phyloP scores from a whole-genome alignment of 805 yeast species.

The Suhomyces sp. region DNA sequence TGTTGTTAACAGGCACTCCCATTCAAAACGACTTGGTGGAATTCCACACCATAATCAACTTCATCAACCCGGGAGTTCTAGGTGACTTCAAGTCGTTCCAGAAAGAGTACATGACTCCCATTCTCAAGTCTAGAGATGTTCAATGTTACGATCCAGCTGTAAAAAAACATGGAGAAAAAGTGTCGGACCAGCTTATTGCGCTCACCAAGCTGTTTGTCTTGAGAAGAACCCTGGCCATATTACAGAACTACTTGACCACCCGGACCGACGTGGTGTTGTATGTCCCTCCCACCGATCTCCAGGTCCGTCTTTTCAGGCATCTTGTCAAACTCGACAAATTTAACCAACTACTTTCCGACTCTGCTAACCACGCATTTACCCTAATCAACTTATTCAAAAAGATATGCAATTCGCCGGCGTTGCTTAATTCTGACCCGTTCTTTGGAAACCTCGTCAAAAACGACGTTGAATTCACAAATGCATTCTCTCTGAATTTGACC shows the following conservation, averaged over 20 bases:
- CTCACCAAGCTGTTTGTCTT: slow-evolving; percentile 66
- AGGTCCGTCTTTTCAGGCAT: slow-evolving; percentile 52
- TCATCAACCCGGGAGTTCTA: slow-evolving; percentile 78
- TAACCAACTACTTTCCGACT: slow-evolving; percentile 25
- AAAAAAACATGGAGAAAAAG: slow-evolving; percentile 55
- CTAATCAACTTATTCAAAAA: slow-evolving; percentile 75
- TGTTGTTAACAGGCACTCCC: slow-evolving; percentile 85
- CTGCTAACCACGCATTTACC: slow-evolving; percentile 49
- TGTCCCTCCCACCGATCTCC: slow-evolving; percentile 69
- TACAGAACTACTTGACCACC: slow-evolving; percentile 61
- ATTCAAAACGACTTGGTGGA: slow-evolving; percentile 89
- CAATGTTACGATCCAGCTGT: slow-evolving; percentile 51
- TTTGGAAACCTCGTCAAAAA: slow-evolving; percentile 20
- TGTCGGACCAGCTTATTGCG: slow-evolving; percentile 59
- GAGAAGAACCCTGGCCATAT: slow-evolving; percentile 63
- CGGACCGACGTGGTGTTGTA: slow-evolving; percentile 75
- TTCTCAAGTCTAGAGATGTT: slow-evolving; percentile 62
- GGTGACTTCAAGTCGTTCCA: slow-evolving; percentile 62
- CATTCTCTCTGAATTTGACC: slow-evolving; percentile 8
- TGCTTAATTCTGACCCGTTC: slow-evolving; percentile 51
- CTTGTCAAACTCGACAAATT: slow-evolving; percentile 41
- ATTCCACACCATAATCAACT: slow-evolving; percentile 75
- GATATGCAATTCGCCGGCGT: slow-evolving; percentile 76
- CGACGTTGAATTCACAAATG: slow-evolving; percentile 11
- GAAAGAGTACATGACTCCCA: slow-evolving; percentile 65